phyloP scores from a whole-genome alignment of 768 basidiomycete species.

The Suillus lakei region DNA sequence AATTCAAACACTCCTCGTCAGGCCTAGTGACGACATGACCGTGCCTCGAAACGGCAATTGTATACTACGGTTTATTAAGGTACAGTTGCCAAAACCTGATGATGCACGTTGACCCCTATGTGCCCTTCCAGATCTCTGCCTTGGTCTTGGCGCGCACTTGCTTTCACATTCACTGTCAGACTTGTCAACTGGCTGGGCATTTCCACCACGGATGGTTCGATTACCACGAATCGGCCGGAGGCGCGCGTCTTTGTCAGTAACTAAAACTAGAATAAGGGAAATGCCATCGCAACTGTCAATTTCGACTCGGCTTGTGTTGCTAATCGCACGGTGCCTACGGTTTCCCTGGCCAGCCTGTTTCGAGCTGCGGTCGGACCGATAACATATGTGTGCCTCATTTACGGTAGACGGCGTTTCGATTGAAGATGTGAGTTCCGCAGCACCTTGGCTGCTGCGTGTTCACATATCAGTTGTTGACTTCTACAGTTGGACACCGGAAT shows the following conservation, averaged over 20 bases:
- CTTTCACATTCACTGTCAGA: slow-evolving; percentile 61
- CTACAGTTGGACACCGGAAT: slow-evolving; percentile 65
- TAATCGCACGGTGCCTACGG: slow-evolving; percentile 25
- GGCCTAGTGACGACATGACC: slow-evolving; percentile 72
- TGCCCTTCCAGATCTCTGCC: slow-evolving; percentile 58
- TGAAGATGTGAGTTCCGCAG: slow-evolving; percentile 49
- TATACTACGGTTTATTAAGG: too few relatives aligned
- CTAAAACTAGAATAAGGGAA: slow-evolving; percentile 54
- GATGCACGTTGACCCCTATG: slow-evolving; percentile 65
- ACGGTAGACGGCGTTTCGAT: slow-evolving; percentile 68
- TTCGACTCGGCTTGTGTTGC: slow-evolving; percentile 42
- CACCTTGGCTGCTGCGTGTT: not conserved
- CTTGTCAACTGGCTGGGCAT: slow-evolving; percentile 58
- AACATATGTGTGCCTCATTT: slow-evolving; percentile 51
- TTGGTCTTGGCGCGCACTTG: slow-evolving; percentile 59
- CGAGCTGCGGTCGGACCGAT: not conserved
- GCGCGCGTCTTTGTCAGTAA: slow-evolving; percentile 57
- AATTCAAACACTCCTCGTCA: slow-evolving; percentile 59
- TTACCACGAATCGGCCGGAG: slow-evolving; percentile 53
- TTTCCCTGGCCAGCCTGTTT: slow-evolving; percentile 6
- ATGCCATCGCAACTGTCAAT: slow-evolving; percentile 44
- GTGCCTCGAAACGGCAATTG: not conserved
- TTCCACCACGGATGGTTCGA: slow-evolving; percentile 49
- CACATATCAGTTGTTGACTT: not conserved
- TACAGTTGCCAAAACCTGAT: slow-evolving; percentile 56